Evolutionary conservation across 805 yeast genomes (phyloP), one percentile per base, ranked within the genome.

Genomic region (Yarrowia sp.): DNA sequence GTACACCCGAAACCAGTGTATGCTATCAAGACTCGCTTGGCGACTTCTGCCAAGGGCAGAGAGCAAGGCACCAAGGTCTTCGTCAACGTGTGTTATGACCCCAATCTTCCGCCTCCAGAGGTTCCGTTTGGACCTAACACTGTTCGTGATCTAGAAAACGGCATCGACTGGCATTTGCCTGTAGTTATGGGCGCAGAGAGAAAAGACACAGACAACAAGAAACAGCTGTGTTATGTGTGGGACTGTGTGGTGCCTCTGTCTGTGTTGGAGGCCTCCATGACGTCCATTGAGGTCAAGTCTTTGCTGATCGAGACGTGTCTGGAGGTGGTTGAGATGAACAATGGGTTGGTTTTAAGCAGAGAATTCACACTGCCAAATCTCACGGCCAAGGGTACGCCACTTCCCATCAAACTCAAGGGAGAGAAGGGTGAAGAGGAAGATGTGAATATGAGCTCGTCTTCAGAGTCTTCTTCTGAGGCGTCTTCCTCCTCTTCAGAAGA

Each of bases 121-220:
- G 66, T 67, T 46, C 67, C 65, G 17, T 88, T 87, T 70, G 80
- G 82, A 38, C 85, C 91, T 3, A 80, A 78, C 40, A 73, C 77
- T 2, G 84, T 90, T 1, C 85, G 85, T 69, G 85, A 87, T 0
- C 74, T 84, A 59, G 86, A 88, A 22, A 83, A 86, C 75, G 84
- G 83, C 38, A 86, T 86, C 70, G 80, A 87, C 70, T 92, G 97
- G 96, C 92, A 88, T 66, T 87, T 91, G 1, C 97, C 97, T 1
- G 84, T 92, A 1, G 81, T 89, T 1, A 84, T 90, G 0, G 85
- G 93, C 0, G 79, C 81, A 0, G 83, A 82, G 54, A 71, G 86
- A 12, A 69, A 70, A 8, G 87, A 82, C 49, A 72, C 67, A 14
- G 97, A 92, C 73, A 92, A 92, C 67, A 72, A 72, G 70, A 96